Evolutionary conservation across 345 rosid genomes (phyloP).

Genomic region (Syzygium grande): DNA sequence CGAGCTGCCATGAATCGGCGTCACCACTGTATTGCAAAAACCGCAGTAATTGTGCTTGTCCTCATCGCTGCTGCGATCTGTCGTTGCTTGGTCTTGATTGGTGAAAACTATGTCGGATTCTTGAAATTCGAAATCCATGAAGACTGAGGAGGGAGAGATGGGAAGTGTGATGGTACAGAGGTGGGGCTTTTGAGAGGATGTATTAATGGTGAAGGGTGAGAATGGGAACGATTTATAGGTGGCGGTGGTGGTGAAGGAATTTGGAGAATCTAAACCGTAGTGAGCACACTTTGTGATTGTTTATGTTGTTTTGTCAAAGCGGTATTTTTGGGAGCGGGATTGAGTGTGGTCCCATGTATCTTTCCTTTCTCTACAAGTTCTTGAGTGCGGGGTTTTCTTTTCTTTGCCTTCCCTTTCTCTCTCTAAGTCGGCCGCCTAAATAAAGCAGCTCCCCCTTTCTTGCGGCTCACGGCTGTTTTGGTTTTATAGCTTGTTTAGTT

Average conservation of each 20-base stretch:
- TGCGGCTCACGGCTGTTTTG: neutral
- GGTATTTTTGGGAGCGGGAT: neutral
- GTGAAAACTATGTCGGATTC: conserved; percentile 14
- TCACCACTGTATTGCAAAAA: neutral
- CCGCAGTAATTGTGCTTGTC: neutral
- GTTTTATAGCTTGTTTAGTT: neutral
- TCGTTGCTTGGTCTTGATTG: neutral
- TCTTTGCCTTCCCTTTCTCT: neutral
- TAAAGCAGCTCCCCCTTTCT: neutral
- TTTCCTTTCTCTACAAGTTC: neutral
- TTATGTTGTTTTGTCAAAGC: neutral
- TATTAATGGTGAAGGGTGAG: neutral
- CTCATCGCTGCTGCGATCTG: neutral
- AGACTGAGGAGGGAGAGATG: neutral
- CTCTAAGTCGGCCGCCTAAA: neutral
- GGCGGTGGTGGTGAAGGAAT: neutral
- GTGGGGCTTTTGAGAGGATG: neutral
- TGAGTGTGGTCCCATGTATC: neutral
- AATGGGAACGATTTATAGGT: neutral
- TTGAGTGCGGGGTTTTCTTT: neutral
- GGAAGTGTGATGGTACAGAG: neutral
- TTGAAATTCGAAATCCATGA: conserved; percentile 12
- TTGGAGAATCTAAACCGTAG: neutral
- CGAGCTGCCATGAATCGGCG: neutral
- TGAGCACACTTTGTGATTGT: neutral